Percentiles rank a stretch among this genome's conserved stretches.
Conservation (phyloP, 1,284 basidiomycete genomes). For the Pholiota adiposa region DNA sequence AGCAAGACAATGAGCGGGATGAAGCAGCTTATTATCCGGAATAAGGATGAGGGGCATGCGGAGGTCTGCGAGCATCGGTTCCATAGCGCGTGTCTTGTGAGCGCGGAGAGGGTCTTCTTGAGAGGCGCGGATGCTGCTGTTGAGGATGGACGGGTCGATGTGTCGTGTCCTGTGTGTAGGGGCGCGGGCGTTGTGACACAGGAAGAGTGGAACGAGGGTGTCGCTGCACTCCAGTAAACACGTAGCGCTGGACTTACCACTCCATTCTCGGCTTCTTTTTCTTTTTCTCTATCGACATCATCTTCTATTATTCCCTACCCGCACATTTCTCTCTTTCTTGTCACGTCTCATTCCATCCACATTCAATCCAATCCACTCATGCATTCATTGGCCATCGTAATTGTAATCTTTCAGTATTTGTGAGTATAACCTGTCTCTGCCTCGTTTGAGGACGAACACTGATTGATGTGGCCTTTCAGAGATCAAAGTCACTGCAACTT, state of each 20-base stretch:
- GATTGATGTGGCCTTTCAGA: slow-evolving; percentile 2
- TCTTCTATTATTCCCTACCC: not conserved
- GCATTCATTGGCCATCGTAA: slow-evolving; percentile 14
- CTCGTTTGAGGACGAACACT: not conserved
- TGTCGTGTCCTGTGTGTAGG: slow-evolving; percentile 72
- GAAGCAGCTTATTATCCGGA: slow-evolving; percentile 51
- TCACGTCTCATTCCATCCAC: slow-evolving; percentile 1
- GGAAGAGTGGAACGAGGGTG: slow-evolving; percentile 63
- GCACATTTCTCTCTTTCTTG: slow-evolving; percentile 1
- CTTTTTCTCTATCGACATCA: not conserved
- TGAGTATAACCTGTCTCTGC: slow-evolving; percentile 16
- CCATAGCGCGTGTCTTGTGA: slow-evolving; percentile 75
- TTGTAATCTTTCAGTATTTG: slow-evolving; percentile 21
- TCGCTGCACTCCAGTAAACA: slow-evolving; percentile 31
- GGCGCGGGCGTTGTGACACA: slow-evolving; percentile 57
- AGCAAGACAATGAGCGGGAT: slow-evolving; percentile 33
- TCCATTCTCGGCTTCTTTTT: not conserved
- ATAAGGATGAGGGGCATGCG: slow-evolving; percentile 24
- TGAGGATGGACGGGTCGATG: slow-evolving; percentile 46
- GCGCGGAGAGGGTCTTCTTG: slow-evolving; percentile 68
- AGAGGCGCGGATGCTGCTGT: slow-evolving; percentile 53
- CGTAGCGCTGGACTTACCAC: not conserved
- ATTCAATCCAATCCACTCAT: slow-evolving; percentile 4
- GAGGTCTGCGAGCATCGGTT: slow-evolving; percentile 64
- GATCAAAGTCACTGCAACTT: slow-evolving; percentile 12